These are phyloP conservation scores for Thecaphora thlaspeos DNA, from an alignment of 1,284 basidiomycete genomes.

Conservation along the genomic window DNA sequence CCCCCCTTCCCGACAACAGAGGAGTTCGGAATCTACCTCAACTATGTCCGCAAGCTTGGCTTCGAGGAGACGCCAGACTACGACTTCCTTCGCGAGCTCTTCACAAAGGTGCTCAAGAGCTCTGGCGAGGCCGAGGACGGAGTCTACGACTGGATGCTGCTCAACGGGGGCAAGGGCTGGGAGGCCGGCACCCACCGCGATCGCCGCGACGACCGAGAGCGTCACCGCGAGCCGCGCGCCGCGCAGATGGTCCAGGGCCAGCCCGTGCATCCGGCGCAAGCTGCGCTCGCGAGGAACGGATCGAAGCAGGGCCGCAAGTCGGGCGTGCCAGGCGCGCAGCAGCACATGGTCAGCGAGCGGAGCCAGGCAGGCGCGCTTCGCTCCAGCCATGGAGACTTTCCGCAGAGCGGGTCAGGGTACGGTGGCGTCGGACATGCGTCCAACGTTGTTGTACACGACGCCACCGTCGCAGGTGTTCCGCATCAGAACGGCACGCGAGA, in stretches of 20 bases:
- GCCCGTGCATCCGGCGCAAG: constrained; percentile 21
- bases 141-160: constrained; percentile 83
- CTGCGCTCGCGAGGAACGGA: constrained; percentile 32
- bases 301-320: constrained; percentile 51
- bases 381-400: constrained; percentile 37
- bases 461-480: constrained; percentile 38
- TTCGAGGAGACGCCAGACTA: constrained; percentile 96
- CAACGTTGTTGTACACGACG: constrained; percentile 52
- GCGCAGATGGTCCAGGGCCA: constrained; percentile 22
- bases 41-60: constrained; percentile 82
- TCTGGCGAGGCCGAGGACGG: constrained; percentile 83
- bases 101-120: constrained; percentile 85
- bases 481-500: constrained; percentile 26
- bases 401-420: constrained; percentile 31
- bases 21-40: constrained; percentile 83
- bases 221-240: constrained; percentile 37
- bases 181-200: constrained; percentile 67
- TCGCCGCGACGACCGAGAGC: constrained; percentile 53
- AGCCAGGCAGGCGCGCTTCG: constrained; percentile 29
- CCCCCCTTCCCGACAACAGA: constrained; percentile 61
- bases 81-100: constrained; percentile 87
- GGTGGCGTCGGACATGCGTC: constrained; percentile 44
- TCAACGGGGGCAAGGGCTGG: constrained; percentile 92
- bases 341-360: constrained; percentile 27
- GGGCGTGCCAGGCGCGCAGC: constrained; percentile 22